A percentile compares a stretch with the other conserved stretches of the same genome.
phyloP scores from a whole-genome alignment of 768 basidiomycete genomes.

The Gymnopilus dilepis region DNA sequence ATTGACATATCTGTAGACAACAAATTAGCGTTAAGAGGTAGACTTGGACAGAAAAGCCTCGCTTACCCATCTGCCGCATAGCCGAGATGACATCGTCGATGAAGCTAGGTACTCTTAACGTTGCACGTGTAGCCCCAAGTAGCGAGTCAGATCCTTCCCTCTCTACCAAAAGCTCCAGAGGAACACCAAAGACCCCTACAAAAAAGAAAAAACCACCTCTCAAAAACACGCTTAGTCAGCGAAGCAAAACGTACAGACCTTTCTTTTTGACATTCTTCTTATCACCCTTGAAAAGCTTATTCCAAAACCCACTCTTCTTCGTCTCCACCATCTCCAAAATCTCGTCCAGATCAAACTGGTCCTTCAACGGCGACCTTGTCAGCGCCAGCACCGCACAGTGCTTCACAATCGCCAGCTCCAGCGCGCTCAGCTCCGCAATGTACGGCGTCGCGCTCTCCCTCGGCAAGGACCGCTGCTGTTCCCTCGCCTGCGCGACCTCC shows the following conservation, averaged over 20 bases:
- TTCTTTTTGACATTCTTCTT: slow-evolving; percentile 88
- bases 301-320: slow-evolving; percentile 96
- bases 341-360: slow-evolving; percentile 90
- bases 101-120: slow-evolving; percentile 92
- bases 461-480: slow-evolving; percentile 85
- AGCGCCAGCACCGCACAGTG: slow-evolving; percentile 87
- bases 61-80: slow-evolving; percentile 97
- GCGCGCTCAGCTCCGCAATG: slow-evolving; percentile 80
- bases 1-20: slow-evolving; percentile 87
- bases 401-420: slow-evolving; percentile 91
- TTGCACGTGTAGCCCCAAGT: slow-evolving; percentile 84
- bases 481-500: slow-evolving; percentile 89
- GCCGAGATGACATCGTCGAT: slow-evolving; percentile 98
- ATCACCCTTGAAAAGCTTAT: slow-evolving; percentile 91
- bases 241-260: slow-evolving; percentile 47
- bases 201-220: slow-evolving; percentile 12
- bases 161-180: slow-evolving; percentile 91
- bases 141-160: slow-evolving; percentile 95
- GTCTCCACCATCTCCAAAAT: slow-evolving; percentile 89
- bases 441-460: slow-evolving; percentile 79
- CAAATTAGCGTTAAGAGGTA: slow-evolving; percentile 5
- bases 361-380: slow-evolving; percentile 76
- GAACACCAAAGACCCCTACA: slow-evolving; percentile 90
- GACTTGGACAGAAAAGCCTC: neutral
- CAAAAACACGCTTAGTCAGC: neutral